Conservation (phyloP, 192 early-diverging fungal species). For the Podila minutissima region DNA sequence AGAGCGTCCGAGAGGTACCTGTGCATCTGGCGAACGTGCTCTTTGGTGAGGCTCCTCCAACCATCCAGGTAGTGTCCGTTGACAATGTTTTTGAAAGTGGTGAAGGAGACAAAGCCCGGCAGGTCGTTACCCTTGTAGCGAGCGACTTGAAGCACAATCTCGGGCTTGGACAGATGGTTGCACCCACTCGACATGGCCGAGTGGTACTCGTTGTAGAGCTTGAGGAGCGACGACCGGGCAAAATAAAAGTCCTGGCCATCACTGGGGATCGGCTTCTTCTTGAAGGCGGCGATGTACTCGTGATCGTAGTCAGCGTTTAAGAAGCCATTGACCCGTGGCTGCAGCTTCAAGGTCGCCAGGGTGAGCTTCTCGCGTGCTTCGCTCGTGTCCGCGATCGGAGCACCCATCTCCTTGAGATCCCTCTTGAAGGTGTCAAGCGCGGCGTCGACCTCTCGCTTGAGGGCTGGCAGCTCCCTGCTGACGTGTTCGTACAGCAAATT, state of each 20-base stretch:
- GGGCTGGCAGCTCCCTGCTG: constrained; percentile 10
- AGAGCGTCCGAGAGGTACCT: constrained; percentile 1
- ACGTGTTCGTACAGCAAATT: constrained; percentile 20
- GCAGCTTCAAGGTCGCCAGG: background rate
- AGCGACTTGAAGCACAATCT: background rate
- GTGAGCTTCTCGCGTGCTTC: background rate
- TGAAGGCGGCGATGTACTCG: background rate
- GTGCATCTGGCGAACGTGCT: background rate
- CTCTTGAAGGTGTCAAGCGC: background rate
- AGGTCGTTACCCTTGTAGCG: constrained; percentile 2
- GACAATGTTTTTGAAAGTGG: constrained; percentile 8
- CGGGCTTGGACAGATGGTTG: background rate
- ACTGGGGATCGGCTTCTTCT: background rate
- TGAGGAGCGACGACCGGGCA: background rate
- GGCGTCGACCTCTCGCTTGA: constrained; percentile 11
- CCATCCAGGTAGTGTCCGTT: constrained; percentile 7
- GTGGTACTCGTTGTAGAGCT: constrained; percentile 3
- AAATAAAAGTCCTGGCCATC: background rate
- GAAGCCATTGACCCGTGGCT: constrained; percentile 4
- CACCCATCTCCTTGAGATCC: constrained; percentile 2
- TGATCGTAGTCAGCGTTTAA: constrained; percentile 10
- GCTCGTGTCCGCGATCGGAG: background rate
- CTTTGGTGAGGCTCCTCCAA: background rate
- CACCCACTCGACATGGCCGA: background rate
- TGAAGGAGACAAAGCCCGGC: constrained; percentile 1